These are phyloP conservation scores for Penicillium turbatum DNA, from an alignment of 495 filamentous ascomycete species.

Conservation along the genomic window DNA sequence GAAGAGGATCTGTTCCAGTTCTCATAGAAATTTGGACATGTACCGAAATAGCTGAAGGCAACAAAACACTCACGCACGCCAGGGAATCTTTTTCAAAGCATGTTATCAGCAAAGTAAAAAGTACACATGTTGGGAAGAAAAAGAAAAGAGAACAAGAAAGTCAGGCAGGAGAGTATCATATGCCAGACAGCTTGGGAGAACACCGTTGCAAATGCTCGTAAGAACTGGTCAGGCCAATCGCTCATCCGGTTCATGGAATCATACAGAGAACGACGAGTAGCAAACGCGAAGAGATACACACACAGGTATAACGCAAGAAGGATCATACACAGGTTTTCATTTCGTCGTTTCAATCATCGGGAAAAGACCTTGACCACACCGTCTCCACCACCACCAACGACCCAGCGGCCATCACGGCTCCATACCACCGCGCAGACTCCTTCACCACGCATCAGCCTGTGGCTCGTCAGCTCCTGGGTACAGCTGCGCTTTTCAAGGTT, in stretches of 20 bases:
- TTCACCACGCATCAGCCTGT: constrained; percentile 89
- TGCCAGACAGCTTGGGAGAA: constrained; percentile 33
- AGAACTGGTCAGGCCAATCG: constrained; percentile 37
- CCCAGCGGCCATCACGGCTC: constrained; percentile 90
- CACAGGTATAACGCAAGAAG: constrained; percentile 20
- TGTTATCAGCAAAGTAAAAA: constrained; percentile 27
- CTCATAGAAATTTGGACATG: constrained; percentile 1
- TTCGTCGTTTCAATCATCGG: constrained; percentile 39
- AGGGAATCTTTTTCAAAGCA: constrained; percentile 28
- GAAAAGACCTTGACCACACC: constrained; percentile 96
- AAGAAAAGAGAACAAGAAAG: constrained; percentile 13
- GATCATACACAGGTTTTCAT: constrained; percentile 37
- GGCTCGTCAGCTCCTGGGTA: constrained; percentile 87
- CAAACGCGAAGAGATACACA: constrained; percentile 19
- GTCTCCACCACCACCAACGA: constrained; percentile 93
- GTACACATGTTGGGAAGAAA: constrained; percentile 29
- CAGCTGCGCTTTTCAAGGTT: constrained; percentile 91
- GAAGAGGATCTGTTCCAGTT: not conserved
- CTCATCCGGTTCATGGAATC: constrained; percentile 43
- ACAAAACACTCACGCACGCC: constrained; percentile 23
- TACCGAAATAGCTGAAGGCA: constrained; percentile 11
- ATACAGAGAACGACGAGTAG: constrained; percentile 29
- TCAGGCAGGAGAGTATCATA: constrained; percentile 36
- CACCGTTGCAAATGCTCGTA: constrained; percentile 44
- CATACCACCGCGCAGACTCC: constrained; percentile 90